Percentiles rank a stretch among this genome's conserved stretches.
Conservation (phyloP, 805 yeast genomes). For the Cephaloascus albidus region DNA sequence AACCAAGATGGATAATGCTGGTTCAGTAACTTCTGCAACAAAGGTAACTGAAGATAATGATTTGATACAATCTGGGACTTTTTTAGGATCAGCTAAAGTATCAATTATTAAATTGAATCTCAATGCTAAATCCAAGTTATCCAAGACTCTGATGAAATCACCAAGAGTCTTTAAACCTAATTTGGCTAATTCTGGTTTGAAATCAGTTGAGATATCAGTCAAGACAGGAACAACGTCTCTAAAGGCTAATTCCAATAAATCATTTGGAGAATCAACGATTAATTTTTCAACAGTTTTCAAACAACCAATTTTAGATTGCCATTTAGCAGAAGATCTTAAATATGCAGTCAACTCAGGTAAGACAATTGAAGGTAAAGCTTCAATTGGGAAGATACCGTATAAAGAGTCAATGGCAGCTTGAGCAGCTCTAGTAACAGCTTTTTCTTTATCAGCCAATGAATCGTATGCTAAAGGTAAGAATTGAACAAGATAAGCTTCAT, state of each 20-base stretch:
- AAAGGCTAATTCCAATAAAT: slow-evolving; percentile 75
- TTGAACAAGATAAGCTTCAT: slow-evolving; percentile 64
- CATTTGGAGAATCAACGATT: slow-evolving; percentile 73
- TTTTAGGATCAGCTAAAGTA: slow-evolving; percentile 83
- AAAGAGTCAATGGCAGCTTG: slow-evolving; percentile 66
- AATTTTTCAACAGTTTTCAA: slow-evolving; percentile 65
- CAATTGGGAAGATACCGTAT: slow-evolving; percentile 62
- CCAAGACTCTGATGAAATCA: slow-evolving; percentile 71
- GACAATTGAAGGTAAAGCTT: slow-evolving; percentile 67
- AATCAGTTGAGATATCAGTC: slow-evolving; percentile 87
- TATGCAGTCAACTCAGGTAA: slow-evolving; percentile 53
- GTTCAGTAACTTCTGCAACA: slow-evolving; percentile 97
- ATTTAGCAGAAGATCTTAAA: slow-evolving; percentile 77
- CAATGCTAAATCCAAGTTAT: slow-evolving; percentile 85
- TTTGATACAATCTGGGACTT: slow-evolving; percentile 83
- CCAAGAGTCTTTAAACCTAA: slow-evolving; percentile 68
- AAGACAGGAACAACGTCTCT: slow-evolving; percentile 72
- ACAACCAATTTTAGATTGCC: slow-evolving; percentile 85
- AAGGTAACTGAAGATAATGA: slow-evolving; percentile 89
- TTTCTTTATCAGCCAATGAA: slow-evolving; percentile 78
- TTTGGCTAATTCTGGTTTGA: slow-evolving; percentile 91
- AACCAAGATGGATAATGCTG: slow-evolving; percentile 81
- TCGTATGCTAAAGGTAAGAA: slow-evolving; percentile 61
- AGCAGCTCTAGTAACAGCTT: slow-evolving; percentile 79
- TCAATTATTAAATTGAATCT: slow-evolving; percentile 78